Evolutionary conservation across 495 filamentous ascomycete genomes (phyloP), one percentile per base, ranked within the genome.

Genomic region (Penicillium herquei): DNA sequence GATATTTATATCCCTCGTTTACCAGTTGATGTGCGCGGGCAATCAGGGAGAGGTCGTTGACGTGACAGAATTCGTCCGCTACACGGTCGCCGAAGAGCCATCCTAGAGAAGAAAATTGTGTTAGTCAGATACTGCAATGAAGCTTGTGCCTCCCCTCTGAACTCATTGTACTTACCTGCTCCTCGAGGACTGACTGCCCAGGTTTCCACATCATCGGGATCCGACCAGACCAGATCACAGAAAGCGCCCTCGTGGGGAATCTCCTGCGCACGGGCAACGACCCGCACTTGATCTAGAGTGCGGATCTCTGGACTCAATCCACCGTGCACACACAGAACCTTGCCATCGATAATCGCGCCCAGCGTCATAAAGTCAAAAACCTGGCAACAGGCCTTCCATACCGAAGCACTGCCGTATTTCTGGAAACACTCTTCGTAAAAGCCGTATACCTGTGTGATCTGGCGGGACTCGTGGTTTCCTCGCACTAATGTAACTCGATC

Each of bases 331-430:
- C 94, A 98, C 6, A 98, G 81, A 18, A 98, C 92, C 67, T 94
- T 91, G 50, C 94, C 95, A 63, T 98, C 94, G 43, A 98, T 91
- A 59, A 98, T 96, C 17, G 94, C 94, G 30, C 93, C 94, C 17
- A 98, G 82, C 11, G 95, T 92, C 47, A 98, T 83, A 70, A 98
- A 98, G 73, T 98, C 94, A 64, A 98, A 98, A 17, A 98, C 94
- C 72, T 98, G 95, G 63, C 94, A 98, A 74, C 94, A 98, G 0
- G 92, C 90, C 73, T 98, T 98, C 94, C 94, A 98, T 16, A 98
- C 94, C 8, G 91, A 96, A 6, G 94, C 94, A 69, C 96, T 98
- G 54, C 93, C 93, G 65, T 98, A 98, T 67, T 98, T 98, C 62
- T 90, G 88, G 65, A 96, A 89, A 72, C 94, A 98, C 66, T 98